These are phyloP conservation scores for Talaromyces thailandensis DNA, from an alignment of 495 filamentous ascomycete species.

Conservation along the genomic window DNA sequence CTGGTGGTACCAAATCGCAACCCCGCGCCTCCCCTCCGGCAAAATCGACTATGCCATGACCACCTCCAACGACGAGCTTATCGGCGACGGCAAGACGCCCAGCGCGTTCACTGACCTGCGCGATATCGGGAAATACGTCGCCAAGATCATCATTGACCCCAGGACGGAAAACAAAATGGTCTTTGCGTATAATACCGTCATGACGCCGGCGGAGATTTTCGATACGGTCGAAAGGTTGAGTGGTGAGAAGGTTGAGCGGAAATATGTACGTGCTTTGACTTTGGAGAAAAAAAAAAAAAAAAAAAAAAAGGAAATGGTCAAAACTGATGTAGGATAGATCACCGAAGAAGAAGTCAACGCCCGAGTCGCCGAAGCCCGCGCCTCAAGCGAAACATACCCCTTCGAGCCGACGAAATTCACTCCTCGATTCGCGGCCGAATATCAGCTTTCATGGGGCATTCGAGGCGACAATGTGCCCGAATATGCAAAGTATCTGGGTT, in stretches of 20 bases:
- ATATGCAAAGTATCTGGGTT: constrained; percentile 50
- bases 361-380: constrained; percentile 29
- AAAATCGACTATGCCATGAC: constrained; percentile 43
- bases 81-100: constrained; percentile 40
- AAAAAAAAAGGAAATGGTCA: neutral
- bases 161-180: constrained; percentile 51
- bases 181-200: constrained; percentile 40
- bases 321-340: constrained; percentile 19
- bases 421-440: constrained; percentile 34
- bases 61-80: constrained; percentile 33
- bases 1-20: constrained; percentile 49
- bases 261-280: constrained; percentile 40
- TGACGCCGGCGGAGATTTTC: constrained; percentile 41
- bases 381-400: constrained; percentile 40
- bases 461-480: constrained; percentile 50
- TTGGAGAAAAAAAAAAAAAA: too few relatives aligned
- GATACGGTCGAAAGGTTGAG: constrained; percentile 39
- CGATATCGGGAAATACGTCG: constrained; percentile 49
- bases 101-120: constrained; percentile 41
- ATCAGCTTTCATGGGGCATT: constrained; percentile 42
- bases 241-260: constrained; percentile 44
- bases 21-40: constrained; percentile 43
- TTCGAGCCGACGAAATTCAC: constrained; percentile 38
- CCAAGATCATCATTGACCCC: constrained; percentile 43
- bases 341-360: constrained; percentile 35